A percentile compares a stretch with the other conserved stretches of the same genome.
These are phyloP conservation scores for Pezicula carpinea DNA, from an alignment of 2,329 filamentous ascomycete species.

Conservation along the genomic window DNA sequence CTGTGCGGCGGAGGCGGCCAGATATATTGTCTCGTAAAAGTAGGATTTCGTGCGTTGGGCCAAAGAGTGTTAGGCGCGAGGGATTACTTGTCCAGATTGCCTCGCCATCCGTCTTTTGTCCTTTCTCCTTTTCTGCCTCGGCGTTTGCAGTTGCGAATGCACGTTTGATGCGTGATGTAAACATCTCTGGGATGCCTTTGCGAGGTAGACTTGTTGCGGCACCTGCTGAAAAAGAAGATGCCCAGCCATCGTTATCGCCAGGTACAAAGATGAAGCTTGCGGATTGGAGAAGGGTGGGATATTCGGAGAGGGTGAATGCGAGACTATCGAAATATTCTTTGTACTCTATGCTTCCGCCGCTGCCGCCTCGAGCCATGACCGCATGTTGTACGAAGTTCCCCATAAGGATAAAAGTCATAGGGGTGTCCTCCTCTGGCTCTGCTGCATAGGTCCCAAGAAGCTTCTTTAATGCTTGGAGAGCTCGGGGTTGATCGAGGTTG, in stretches of 20 bases:
- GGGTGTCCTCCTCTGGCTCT: slow-evolving; percentile 58
- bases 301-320: slow-evolving; percentile 77
- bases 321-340: slow-evolving; percentile 93
- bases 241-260: slow-evolving; percentile 97
- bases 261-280: slow-evolving; percentile 91
- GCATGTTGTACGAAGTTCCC: slow-evolving; percentile 75
- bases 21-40: slow-evolving; percentile 85
- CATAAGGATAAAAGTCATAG: slow-evolving; percentile 75
- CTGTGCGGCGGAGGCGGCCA: slow-evolving; percentile 69
- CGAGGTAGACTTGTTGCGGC: slow-evolving; percentile 66
- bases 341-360: slow-evolving; percentile 85
- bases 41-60: slow-evolving; percentile 80
- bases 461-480: slow-evolving; percentile 74
- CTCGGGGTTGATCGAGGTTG: slow-evolving; percentile 79
- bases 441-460: slow-evolving; percentile 71
- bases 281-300: slow-evolving; percentile 70
- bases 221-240: slow-evolving; percentile 75
- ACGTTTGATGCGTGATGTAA: slow-evolving; percentile 80
- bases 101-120: slow-evolving; percentile 56
- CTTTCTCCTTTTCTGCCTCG: slow-evolving; percentile 51
- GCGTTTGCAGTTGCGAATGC: slow-evolving; percentile 75
- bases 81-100: slow-evolving; percentile 90
- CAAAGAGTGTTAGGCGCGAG: slow-evolving; percentile 76
- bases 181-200: slow-evolving; percentile 75
- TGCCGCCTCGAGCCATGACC: slow-evolving; percentile 63